Conservation (phyloP, 495 filamentous ascomycete genomes). For the Tuber borchii region DNA sequence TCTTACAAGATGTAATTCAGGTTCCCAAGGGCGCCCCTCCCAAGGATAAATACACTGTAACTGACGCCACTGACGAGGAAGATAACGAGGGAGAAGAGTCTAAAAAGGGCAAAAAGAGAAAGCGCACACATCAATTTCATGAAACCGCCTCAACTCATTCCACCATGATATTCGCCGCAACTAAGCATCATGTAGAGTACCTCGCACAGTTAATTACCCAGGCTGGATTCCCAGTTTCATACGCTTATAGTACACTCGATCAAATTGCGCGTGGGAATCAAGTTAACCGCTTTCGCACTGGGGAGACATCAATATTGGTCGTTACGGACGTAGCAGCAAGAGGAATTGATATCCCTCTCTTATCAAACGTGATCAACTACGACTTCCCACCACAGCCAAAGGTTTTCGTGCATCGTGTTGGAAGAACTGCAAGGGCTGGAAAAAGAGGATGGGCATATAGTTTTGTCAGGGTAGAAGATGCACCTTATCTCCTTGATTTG, state of each 20-base stretch:
- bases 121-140: constrained; percentile 51
- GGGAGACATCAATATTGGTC: constrained; percentile 82
- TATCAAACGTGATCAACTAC: constrained; percentile 98
- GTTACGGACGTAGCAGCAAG: constrained; percentile 95
- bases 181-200: constrained; percentile 98
- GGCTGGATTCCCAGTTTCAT: constrained; percentile 79
- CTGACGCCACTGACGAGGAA: constrained; percentile 34
- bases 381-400: constrained; percentile 97
- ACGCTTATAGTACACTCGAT: constrained; percentile 87
- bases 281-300: constrained; percentile 76
- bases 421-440: constrained; percentile 88
- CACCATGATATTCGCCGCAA: constrained; percentile 88
- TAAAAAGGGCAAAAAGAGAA: constrained; percentile 59
- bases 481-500: constrained; percentile 86
- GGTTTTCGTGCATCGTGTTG: constrained; percentile 92
- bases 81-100: constrained; percentile 27
- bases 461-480: constrained; percentile 74
- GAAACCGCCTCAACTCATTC: constrained; percentile 69
- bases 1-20: constrained; percentile 84
- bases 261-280: constrained; percentile 87
- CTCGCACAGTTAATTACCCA: constrained; percentile 63
- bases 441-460: constrained; percentile 90
- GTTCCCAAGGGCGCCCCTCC: constrained; percentile 70
- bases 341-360: constrained; percentile 93
- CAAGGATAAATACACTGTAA: constrained; percentile 24